phyloP scores from a whole-genome alignment of 2,329 filamentous ascomycete genomes.

The Aaosphaeria pasadenensis region DNA sequence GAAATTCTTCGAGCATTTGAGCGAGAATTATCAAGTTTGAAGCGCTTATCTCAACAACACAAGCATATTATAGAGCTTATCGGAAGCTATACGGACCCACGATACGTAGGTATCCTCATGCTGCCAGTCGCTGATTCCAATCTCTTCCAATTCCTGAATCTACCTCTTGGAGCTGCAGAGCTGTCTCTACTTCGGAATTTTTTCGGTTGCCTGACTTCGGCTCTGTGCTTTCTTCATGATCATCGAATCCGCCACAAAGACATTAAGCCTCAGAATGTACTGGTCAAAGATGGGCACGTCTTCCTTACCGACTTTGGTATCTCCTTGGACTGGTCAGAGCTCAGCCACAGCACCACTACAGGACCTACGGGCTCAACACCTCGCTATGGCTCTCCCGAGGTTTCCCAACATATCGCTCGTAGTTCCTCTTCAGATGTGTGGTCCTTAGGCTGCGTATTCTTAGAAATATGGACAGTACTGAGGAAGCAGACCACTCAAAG shows the following conservation, averaged over 20 bases:
- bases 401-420: neutral
- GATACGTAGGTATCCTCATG: constrained; percentile 29
- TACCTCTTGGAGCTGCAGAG: neutral
- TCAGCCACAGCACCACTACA: neutral
- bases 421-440: neutral
- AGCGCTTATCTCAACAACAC: constrained; percentile 8
- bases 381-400: neutral
- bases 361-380: neutral
- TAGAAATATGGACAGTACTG: constrained; percentile 1
- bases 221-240: neutral
- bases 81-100: constrained; percentile 30
- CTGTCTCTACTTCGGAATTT: neutral
- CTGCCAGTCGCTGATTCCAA: constrained; percentile 17
- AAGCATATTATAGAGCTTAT: constrained; percentile 17
- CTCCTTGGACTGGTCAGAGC: neutral
- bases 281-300: neutral
- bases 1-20: constrained; percentile 8
- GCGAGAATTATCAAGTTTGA: constrained; percentile 11
- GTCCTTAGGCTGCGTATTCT: neutral
- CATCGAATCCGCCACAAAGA: neutral
- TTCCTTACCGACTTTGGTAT: neutral
- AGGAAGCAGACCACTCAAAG: neutral
- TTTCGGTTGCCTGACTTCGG: neutral
- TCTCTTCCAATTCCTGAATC: constrained; percentile 1
- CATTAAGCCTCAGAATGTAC: constrained; percentile 1